phyloP scores from a whole-genome alignment of 495 filamentous ascomycete genomes.

The Letharia columbiana region DNA sequence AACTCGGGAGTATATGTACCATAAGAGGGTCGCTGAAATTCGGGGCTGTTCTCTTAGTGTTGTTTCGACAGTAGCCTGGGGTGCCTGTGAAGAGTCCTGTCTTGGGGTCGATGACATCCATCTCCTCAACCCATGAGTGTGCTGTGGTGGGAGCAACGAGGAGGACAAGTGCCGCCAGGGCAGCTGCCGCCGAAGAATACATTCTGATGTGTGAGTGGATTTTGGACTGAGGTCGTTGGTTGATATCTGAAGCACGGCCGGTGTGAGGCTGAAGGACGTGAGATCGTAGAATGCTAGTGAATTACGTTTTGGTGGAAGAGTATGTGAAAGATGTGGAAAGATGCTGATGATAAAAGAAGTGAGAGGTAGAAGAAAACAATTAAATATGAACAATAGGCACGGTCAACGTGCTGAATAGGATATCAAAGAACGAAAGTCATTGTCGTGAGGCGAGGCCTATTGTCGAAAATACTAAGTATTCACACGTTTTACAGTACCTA shows the following conservation, averaged over 20 bases:
- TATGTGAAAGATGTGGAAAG: background rate
- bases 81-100: conserved; percentile 59
- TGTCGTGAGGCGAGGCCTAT: background rate
- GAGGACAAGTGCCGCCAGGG: conserved; percentile 30
- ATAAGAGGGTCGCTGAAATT: conserved; percentile 43
- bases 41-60: conserved; percentile 41
- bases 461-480: conserved; percentile 7
- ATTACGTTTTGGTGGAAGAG: conserved; percentile 1
- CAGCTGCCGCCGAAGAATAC: conserved; percentile 13
- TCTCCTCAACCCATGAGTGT: conserved; percentile 74
- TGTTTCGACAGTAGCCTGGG: conserved; percentile 59
- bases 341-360: conserved; percentile 1
- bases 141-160: conserved; percentile 36
- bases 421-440: conserved; percentile 6
- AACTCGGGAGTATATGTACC: conserved; percentile 44
- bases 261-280: conserved; percentile 1
- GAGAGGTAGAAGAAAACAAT: background rate
- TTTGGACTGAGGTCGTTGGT: background rate
- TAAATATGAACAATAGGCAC: conserved; percentile 3
- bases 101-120: conserved; percentile 58
- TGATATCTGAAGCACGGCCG: conserved; percentile 11
- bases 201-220: conserved; percentile 4
- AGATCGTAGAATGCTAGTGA: background rate
- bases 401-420: conserved; percentile 19
- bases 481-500: conserved; percentile 8